phyloP scores from a whole-genome alignment of 495 filamentous ascomycete genomes.

The Penicillium tannophilum region DNA sequence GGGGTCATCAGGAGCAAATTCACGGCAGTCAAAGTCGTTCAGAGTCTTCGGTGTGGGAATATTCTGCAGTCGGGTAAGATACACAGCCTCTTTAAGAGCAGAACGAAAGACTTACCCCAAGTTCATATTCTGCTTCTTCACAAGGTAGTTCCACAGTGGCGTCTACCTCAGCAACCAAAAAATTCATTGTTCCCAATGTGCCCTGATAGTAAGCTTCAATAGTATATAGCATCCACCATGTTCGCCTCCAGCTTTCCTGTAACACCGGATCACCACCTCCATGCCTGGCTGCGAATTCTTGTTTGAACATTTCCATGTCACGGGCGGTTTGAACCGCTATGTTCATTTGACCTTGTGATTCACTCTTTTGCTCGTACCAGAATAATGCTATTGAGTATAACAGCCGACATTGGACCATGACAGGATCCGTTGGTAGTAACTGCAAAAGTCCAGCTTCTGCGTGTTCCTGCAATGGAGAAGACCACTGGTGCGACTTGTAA shows the following conservation, averaged over 20 bases:
- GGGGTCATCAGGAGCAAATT: conserved; percentile 62
- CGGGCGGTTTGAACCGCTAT: conserved; percentile 40
- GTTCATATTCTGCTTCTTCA: conserved; percentile 70
- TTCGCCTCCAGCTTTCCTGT: conserved; percentile 37
- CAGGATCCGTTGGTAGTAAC: conserved; percentile 52
- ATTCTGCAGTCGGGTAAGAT: conserved; percentile 41
- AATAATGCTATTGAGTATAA: conserved; percentile 37
- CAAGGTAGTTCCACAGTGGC: conserved; percentile 71
- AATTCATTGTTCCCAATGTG: conserved; percentile 36
- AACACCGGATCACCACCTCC: conserved; percentile 26
- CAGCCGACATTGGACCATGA: conserved; percentile 32
- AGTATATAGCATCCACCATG: conserved; percentile 41
- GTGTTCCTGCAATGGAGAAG: conserved; percentile 20
- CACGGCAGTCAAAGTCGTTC: conserved; percentile 70
- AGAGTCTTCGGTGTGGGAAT: conserved; percentile 64
- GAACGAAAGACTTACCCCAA: conserved; percentile 52
- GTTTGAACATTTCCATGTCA: conserved; percentile 27
- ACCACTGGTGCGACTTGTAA: conserved; percentile 23
- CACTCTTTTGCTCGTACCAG: conserved; percentile 32
- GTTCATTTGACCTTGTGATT: conserved; percentile 27
- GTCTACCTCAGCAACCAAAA: conserved; percentile 56
- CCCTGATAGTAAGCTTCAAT: conserved; percentile 35
- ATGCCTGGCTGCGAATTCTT: conserved; percentile 22
- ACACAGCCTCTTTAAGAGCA: not conserved
- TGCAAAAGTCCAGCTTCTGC: conserved; percentile 50